phyloP scores from a whole-genome alignment of 1,139 yeast species.

The Ashbya aceris region DNA sequence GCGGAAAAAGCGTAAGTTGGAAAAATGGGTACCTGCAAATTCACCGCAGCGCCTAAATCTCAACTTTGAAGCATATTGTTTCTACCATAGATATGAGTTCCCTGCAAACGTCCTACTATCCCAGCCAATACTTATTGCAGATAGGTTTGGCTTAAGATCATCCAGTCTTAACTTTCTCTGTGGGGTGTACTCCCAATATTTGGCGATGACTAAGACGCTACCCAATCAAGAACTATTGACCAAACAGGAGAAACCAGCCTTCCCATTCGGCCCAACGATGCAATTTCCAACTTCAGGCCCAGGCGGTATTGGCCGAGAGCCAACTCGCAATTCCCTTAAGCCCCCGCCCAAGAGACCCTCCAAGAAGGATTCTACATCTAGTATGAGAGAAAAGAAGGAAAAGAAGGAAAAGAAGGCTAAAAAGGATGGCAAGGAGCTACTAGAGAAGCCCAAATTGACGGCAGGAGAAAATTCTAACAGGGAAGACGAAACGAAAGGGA shows the following conservation, averaged over 20 bases:
- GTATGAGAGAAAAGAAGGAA: background rate
- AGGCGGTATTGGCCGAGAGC: background rate
- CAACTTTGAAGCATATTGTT: slow-evolving; percentile 28
- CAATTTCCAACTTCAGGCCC: background rate
- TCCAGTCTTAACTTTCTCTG: slow-evolving; percentile 23
- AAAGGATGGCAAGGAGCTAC: background rate
- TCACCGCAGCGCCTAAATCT: slow-evolving; percentile 25
- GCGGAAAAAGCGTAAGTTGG: slow-evolving; percentile 15
- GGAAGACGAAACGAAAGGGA: background rate
- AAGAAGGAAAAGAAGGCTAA: background rate
- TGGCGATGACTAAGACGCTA: slow-evolving; percentile 1
- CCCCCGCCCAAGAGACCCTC: background rate
- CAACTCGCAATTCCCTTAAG: background rate
- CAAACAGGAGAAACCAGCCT: slow-evolving; percentile 1
- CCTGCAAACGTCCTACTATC: slow-evolving; percentile 24
- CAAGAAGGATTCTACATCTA: background rate
- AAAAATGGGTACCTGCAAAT: slow-evolving; percentile 19
- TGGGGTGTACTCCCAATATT: slow-evolving; percentile 19
- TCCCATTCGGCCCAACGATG: background rate
- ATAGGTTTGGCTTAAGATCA: slow-evolving; percentile 14
- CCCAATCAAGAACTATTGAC: background rate
- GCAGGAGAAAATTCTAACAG: background rate
- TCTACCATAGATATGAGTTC: slow-evolving; percentile 25
- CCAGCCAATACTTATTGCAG: slow-evolving; percentile 22
- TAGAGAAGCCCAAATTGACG: background rate